Evolutionary conservation across 352 stramenopile species (phyloP).

Genomic region (Phytophthora constricta): DNA sequence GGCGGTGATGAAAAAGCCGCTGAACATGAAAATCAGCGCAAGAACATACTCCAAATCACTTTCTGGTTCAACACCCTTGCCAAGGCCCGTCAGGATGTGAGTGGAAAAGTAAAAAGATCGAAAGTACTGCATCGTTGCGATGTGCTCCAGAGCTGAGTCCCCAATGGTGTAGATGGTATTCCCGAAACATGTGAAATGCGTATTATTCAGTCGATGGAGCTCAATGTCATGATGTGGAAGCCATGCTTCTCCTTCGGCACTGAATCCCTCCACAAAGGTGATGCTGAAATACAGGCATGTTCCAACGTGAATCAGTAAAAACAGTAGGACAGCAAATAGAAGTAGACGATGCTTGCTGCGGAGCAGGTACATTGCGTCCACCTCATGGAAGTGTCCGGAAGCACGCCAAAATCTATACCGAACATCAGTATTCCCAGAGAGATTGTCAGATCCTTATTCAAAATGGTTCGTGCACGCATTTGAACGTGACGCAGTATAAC

Average conservation of each 20-base stretch:
- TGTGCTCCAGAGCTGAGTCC: constrained; percentile 24
- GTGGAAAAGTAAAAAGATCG: constrained; percentile 65
- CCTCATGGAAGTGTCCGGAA: constrained; percentile 41
- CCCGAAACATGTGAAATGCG: constrained; percentile 37
- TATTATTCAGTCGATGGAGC: constrained; percentile 42
- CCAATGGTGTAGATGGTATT: constrained; percentile 26
- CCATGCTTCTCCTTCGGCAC: constrained; percentile 46
- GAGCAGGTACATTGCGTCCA: constrained; percentile 46
- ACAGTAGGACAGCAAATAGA: constrained; percentile 43
- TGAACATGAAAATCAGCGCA: constrained; percentile 71
- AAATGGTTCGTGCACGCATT: too few species aligned
- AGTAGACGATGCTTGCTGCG: constrained; percentile 48
- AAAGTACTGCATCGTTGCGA: constrained; percentile 46
- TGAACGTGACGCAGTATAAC: background rate
- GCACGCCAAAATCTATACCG: background rate
- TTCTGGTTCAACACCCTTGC: constrained; percentile 51
- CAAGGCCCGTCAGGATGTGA: constrained; percentile 56
- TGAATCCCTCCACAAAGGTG: constrained; percentile 55
- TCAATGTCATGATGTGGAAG: constrained; percentile 55
- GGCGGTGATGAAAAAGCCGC: constrained; percentile 68
- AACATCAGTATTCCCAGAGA: too few species aligned
- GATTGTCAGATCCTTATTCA: too few species aligned
- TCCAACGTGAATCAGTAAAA: constrained; percentile 65
- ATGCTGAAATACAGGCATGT: constrained; percentile 60
- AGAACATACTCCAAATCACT: constrained; percentile 55